Conservation (phyloP, 306 rosid species). For the Canavalia ensiformis region DNA sequence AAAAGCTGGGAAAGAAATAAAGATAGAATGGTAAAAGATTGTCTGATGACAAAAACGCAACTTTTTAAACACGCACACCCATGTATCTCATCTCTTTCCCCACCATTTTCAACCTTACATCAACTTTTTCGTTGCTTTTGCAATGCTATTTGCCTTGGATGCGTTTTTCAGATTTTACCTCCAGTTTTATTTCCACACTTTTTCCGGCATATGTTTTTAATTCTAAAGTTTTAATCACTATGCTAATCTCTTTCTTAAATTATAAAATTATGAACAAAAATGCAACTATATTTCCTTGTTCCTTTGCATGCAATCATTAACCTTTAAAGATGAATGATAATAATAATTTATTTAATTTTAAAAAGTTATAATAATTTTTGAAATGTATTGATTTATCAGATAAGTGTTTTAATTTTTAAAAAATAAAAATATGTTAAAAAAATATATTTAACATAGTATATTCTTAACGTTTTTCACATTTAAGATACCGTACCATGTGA, state of each 20-base stretch:
- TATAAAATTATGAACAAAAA: background rate
- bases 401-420: no score
- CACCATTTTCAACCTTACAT: constrained; percentile 56
- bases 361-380: no score
- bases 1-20: constrained; percentile 49
- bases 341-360: no score
- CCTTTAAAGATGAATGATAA: background rate
- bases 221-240: constrained; percentile 26
- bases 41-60: constrained; percentile 57
- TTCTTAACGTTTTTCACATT: no score
- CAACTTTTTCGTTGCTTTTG: constrained; percentile 56
- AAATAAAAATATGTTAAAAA: no score
- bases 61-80: constrained; percentile 60
- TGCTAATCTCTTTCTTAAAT: background rate
- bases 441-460: no score
- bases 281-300: background rate
- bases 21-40: constrained; percentile 57
- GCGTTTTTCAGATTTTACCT: constrained; percentile 34
- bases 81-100: constrained; percentile 49
- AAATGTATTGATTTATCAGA: no score
- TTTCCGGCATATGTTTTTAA: background rate
- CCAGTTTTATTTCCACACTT: background rate
- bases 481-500: no score
- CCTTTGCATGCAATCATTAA: background rate
- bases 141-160: constrained; percentile 65